A percentile compares a stretch with the other conserved stretches of the same genome.
Evolutionary conservation across 345 rosid species (phyloP).

Genomic region (Lumnitzera racemosa): DNA sequence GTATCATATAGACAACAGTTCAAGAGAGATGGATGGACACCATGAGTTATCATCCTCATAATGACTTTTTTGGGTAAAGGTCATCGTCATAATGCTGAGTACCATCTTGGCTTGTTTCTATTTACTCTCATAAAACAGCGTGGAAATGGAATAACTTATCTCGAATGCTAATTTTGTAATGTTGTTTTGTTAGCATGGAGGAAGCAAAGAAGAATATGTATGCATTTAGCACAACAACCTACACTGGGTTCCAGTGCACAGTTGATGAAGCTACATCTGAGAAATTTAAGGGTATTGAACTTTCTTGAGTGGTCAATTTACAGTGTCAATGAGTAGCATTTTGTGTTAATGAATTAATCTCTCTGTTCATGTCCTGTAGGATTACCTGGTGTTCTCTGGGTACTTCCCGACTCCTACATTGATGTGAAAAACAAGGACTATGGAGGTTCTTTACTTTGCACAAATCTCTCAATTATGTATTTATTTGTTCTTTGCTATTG

Average conservation of each 20-base stretch:
- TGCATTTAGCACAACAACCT: conserved; percentile 89
- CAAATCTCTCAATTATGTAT: not conserved
- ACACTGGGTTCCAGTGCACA: conserved; percentile 93
- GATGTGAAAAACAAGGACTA: conserved; percentile 97
- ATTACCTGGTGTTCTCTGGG: conserved; percentile 98
- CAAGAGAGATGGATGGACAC: too few species aligned
- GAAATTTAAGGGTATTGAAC: conserved; percentile 67
- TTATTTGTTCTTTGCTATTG: not conserved
- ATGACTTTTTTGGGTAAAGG: too few species aligned
- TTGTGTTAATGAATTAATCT: not conserved
- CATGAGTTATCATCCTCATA: too few species aligned
- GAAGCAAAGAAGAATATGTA: conserved; percentile 96
- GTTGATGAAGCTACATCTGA: conserved; percentile 78
- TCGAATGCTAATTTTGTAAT: not conserved
- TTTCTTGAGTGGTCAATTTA: not conserved
- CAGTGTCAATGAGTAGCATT: not conserved
- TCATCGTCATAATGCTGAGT: too few species aligned
- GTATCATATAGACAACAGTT: too few species aligned
- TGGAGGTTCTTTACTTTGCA: conserved; percentile 52
- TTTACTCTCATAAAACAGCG: too few species aligned
- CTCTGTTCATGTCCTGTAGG: conserved; percentile 33
- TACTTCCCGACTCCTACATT: conserved; percentile 88
- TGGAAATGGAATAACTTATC: not conserved
- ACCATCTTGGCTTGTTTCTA: too few species aligned
- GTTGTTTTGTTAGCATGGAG: conserved; percentile 57